Evolutionary conservation across 106 monocot species (phyloP).

Genomic region (Dactylorhiza incarnata): DNA sequence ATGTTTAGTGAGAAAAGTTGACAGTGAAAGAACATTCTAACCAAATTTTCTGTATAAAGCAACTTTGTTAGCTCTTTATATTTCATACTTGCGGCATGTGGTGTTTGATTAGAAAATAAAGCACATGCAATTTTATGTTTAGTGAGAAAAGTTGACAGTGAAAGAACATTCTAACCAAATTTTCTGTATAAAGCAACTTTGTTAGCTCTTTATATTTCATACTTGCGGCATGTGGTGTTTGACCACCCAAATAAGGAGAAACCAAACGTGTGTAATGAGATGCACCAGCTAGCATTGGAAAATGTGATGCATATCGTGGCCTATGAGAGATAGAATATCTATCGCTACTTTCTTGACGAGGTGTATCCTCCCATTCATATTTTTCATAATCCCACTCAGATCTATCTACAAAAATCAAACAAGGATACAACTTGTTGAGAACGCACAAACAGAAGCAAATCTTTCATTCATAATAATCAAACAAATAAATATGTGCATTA

Average conservation of each 20-base stretch:
- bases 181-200: neutral
- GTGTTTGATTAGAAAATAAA: too few relatives aligned
- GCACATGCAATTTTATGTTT: too few relatives aligned
- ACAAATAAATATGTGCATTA: neutral
- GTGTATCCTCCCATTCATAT: conserved; percentile 64
- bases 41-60: too few relatives aligned
- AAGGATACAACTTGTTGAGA: neutral
- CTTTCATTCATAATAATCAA: neutral
- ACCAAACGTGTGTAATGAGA: conserved; percentile 89
- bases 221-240: conserved; percentile 70
- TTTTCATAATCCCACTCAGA: conserved; percentile 74
- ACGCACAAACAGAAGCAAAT: neutral
- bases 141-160: neutral
- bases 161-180: neutral
- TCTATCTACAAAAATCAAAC: conserved; percentile 30
- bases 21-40: too few relatives aligned
- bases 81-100: too few relatives aligned
- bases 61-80: too few relatives aligned
- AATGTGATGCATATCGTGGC: conserved; percentile 45
- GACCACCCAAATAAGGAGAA: conserved; percentile 83
- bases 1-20: too few relatives aligned
- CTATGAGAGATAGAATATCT: conserved; percentile 24
- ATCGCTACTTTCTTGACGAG: conserved; percentile 55
- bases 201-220: conserved; percentile 3
- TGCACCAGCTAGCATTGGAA: conserved; percentile 68